Base-by-base conservation (phyloP, 1,284 basidiomycete species). In the Tetrapyrgos nigripes region DNA sequence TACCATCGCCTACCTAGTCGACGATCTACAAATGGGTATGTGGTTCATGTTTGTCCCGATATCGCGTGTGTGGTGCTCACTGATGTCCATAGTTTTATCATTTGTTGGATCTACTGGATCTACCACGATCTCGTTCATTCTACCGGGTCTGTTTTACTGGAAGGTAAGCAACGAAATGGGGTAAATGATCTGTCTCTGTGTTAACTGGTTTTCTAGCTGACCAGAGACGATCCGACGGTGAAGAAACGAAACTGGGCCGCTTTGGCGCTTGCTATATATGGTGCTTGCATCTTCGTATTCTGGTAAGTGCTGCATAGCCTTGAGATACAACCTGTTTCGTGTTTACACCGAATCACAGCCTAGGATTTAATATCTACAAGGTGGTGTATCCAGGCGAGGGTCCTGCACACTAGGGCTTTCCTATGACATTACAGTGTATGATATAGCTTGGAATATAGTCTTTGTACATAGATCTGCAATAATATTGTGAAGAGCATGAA, bases 61-160 rank as follows among this genome's bases (percentile, higher is more conserved):
- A n/a, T n/a, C n/a, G n/a, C n/a, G n/a, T n/a, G n/a, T 33, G 6
- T 13, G 17, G 8, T 52, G 17, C 21, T 35, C 29, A 21, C 29
- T 10, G 53, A 3, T 23, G 13, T 62, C 53, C 52, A 11, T 66
- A 95, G 95, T 98, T 11, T 81, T 98, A 28, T 94, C 96, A 4
- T 97, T 99, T 70, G 97, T 99, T 26, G 97, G 97, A 6, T 92
- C 95, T 10, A 97, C 97, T 0, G 97, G 97, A 17, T 96, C 93
- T 19, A 98, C 97, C 14, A 98, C 91, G 3, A 96, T 99, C 65
- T 96, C 94, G 9, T 99, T 99, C 75, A 98, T 99, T 70, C 83
- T 99, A 4, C 97, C 97, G 0, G 95, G 96, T 53, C 71, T 93
- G 59, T 87, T 94, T 67, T 92, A 87, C 72, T 92, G 89, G 89